phyloP scores from a whole-genome alignment of 208 protist genomes.

The Wallacemonas sp. region DNA sequence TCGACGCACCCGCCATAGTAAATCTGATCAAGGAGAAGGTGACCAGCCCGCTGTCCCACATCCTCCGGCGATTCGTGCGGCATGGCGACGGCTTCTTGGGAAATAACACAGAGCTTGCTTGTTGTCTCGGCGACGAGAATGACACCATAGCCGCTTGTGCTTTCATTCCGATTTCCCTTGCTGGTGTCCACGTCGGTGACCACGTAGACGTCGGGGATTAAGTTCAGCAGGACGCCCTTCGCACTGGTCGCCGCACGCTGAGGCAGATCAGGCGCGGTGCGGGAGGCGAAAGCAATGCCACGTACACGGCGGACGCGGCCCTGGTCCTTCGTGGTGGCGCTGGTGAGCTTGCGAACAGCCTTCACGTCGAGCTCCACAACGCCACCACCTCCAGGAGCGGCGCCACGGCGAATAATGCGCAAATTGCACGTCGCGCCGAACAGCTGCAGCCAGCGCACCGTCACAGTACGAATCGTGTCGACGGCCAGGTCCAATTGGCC shows the following conservation, averaged over 20 bases:
- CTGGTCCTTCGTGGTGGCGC: conserved; percentile 61
- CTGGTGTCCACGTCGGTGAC: conserved; percentile 88
- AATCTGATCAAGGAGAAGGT: conserved; percentile 85
- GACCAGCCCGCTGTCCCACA: conserved; percentile 76
- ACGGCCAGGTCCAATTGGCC: conserved; percentile 82
- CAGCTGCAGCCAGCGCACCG: conserved; percentile 80
- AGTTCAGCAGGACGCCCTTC: conserved; percentile 85
- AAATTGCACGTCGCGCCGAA: conserved; percentile 85
- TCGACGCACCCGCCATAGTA: conserved; percentile 89
- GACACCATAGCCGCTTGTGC: conserved; percentile 89
- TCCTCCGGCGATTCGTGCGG: conserved; percentile 79
- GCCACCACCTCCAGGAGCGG: conserved; percentile 80
- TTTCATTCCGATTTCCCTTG: conserved; percentile 40
- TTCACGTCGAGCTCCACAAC: conserved; percentile 81
- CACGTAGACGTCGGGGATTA: conserved; percentile 93
- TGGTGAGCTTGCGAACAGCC: conserved; percentile 70
- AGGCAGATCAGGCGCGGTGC: conserved; percentile 81
- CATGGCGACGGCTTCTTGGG: conserved; percentile 77
- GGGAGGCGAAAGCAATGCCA: conserved; percentile 91
- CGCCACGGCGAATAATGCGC: conserved; percentile 85
- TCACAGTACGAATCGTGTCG: conserved; percentile 91
- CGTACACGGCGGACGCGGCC: conserved; percentile 90
- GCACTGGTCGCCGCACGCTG: conserved; percentile 86
- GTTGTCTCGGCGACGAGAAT: conserved; percentile 93
- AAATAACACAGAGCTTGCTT: conserved; percentile 77